Conservation (phyloP, 2,329 filamentous ascomycete genomes). For the Aurifilum marmelostoma region DNA sequence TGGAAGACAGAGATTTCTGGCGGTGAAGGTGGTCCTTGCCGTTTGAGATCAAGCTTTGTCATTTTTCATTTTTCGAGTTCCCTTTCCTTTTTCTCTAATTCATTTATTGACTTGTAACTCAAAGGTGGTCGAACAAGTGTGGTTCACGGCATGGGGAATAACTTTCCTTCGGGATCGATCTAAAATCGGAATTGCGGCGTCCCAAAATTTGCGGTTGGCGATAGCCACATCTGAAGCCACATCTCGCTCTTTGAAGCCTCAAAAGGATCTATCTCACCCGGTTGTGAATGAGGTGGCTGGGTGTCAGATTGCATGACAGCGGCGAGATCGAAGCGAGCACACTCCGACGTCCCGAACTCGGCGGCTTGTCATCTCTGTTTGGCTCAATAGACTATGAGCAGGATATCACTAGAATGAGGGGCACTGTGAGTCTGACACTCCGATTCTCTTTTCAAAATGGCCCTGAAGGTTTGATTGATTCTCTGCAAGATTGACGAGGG, state of each 20-base stretch:
- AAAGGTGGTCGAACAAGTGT: conserved; percentile 1
- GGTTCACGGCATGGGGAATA: not conserved
- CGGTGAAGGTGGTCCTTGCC: conserved; percentile 8
- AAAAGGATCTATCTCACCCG: conserved; percentile 32
- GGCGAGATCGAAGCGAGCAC: conserved; percentile 35
- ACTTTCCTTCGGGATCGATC: not conserved
- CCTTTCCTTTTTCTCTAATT: no score
- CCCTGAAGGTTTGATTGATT: not conserved
- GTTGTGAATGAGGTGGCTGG: conserved; percentile 37
- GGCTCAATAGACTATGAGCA: conserved; percentile 30
- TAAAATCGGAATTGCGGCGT: conserved; percentile 22
- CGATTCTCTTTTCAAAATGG: not conserved
- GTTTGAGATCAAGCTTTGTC: conserved; percentile 12
- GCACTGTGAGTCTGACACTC: not conserved
- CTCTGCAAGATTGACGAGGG: not conserved
- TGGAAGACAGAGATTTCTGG: not conserved
- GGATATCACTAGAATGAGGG: conserved; percentile 24
- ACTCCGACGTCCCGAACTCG: conserved; percentile 34
- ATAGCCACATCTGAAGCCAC: conserved; percentile 39
- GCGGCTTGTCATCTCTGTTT: conserved; percentile 28
- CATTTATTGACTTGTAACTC: conserved; percentile 8
- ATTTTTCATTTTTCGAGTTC: not conserved
- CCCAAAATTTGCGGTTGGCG: conserved; percentile 40
- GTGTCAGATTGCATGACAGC: conserved; percentile 30
- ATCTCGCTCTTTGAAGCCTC: conserved; percentile 16